A percentile compares a stretch with the other conserved stretches of the same genome.
Evolutionary conservation across 2,329 filamentous ascomycete species (phyloP).

Genomic region (Pseudogymnoascus sp.): DNA sequence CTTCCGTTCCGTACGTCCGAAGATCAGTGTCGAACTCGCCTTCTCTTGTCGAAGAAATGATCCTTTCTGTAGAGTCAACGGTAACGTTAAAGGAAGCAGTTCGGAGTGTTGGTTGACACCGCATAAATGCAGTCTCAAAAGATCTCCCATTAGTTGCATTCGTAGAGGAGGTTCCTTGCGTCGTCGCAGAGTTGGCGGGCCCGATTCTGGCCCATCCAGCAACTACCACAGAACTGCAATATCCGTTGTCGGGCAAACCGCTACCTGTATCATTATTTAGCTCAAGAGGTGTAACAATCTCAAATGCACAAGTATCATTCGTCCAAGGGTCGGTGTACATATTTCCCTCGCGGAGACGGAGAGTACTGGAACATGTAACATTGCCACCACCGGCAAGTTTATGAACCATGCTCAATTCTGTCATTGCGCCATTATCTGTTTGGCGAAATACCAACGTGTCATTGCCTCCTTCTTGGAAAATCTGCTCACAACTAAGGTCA

Average conservation of each 20-base stretch:
- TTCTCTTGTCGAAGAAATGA: slow-evolving; percentile 19
- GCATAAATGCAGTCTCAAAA: slow-evolving; percentile 17
- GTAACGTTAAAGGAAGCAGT: slow-evolving; percentile 28
- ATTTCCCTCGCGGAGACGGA: neutral
- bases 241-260: slow-evolving; percentile 9
- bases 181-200: neutral
- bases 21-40: slow-evolving; percentile 8
- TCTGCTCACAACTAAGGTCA: slow-evolving; percentile 26
- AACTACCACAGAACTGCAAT: slow-evolving; percentile 12
- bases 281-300: neutral
- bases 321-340: neutral
- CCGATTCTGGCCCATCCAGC: slow-evolving; percentile 17
- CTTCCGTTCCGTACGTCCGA: neutral
- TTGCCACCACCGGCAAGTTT: neutral
- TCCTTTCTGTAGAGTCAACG: slow-evolving; percentile 27
- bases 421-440: neutral
- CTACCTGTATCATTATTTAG: neutral
- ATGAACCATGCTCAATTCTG: slow-evolving; percentile 7
- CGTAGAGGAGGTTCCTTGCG: neutral
- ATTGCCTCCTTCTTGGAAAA: slow-evolving; percentile 15
- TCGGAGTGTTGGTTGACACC: slow-evolving; percentile 29
- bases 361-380: neutral
- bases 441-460: neutral
- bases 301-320: neutral
- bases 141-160: neutral